A percentile compares a stretch with the other conserved stretches of the same genome.
phyloP scores from a whole-genome alignment of 2,329 filamentous ascomycete species.

The Raffaelea ambrosiae region DNA sequence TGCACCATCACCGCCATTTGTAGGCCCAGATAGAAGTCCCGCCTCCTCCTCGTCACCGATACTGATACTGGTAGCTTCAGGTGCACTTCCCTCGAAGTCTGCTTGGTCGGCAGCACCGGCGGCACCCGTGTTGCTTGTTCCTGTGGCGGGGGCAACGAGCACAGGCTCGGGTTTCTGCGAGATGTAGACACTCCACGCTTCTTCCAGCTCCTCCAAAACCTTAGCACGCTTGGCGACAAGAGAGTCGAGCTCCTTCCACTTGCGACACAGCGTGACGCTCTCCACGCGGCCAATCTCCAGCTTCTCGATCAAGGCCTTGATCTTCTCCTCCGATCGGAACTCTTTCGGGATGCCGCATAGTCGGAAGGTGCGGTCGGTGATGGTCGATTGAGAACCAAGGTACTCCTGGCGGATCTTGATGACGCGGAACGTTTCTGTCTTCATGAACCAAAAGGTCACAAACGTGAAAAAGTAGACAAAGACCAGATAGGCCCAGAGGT shows the following conservation, averaged over 20 bases:
- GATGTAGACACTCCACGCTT: constrained; percentile 73
- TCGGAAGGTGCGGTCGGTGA: constrained; percentile 89
- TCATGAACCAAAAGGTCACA: constrained; percentile 73
- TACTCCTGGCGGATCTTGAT: constrained; percentile 85
- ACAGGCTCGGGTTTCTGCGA: constrained; percentile 37
- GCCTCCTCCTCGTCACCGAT: neutral
- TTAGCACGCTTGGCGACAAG: constrained; percentile 59
- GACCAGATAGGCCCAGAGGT: constrained; percentile 87
- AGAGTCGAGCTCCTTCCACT: constrained; percentile 77
- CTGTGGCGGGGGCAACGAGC: constrained; percentile 20
- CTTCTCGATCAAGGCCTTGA: constrained; percentile 80
- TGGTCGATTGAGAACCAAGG: constrained; percentile 85
- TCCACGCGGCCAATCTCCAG: constrained; percentile 86
- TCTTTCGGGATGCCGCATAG: constrained; percentile 79
- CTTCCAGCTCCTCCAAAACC: constrained; percentile 66
- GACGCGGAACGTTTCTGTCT: constrained; percentile 74
- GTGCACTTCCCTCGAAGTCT: too few relatives aligned
- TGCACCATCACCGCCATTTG: too few relatives aligned
- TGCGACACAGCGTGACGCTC: constrained; percentile 72
- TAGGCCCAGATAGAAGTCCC: too few relatives aligned
- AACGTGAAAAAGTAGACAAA: constrained; percentile 90
- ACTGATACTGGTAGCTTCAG: too few relatives aligned
- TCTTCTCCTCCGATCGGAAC: constrained; percentile 69
- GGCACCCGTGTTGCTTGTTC: too few relatives aligned
- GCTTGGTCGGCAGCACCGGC: neutral